Evolutionary conservation across 192 early-diverging fungal genomes (phyloP).

Genomic region (Coemansia erecta): DNA sequence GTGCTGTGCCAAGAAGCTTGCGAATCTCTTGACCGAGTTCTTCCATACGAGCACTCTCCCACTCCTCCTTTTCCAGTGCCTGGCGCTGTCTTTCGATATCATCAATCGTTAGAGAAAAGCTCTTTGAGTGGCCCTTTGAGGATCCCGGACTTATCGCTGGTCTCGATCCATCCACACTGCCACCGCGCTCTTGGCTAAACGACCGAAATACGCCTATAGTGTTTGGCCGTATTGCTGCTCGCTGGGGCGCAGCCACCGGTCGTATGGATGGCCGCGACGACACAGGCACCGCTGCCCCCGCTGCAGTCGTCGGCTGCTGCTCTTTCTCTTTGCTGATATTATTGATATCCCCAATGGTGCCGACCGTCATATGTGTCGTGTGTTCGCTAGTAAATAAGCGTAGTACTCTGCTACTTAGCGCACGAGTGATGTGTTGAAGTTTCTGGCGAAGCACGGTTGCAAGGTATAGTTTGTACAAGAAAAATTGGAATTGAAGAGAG

Average conservation of each 20-base stretch:
- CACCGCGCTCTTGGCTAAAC: background rate
- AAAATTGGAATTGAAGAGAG: no score
- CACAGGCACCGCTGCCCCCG: conserved; percentile 1
- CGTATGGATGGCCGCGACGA: background rate
- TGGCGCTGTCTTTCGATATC: conserved; percentile 13
- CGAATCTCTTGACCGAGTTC: conserved; percentile 40
- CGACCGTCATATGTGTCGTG: background rate
- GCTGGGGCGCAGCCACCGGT: conserved; percentile 13
- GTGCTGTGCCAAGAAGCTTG: conserved; percentile 21
- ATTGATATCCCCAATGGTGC: conserved; percentile 8
- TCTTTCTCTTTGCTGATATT: background rate
- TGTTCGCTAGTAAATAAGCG: background rate
- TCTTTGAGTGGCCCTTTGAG: background rate
- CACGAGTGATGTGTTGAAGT: background rate
- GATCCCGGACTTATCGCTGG: background rate
- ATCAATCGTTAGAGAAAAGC: background rate
- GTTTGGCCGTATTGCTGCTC: conserved; percentile 17
- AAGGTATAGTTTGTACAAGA: background rate
- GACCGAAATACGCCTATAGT: conserved; percentile 17
- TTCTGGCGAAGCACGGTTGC: background rate
- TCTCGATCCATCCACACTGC: background rate
- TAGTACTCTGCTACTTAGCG: background rate
- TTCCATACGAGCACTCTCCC: conserved; percentile 38
- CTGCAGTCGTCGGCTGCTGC: background rate
- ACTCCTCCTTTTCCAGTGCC: conserved; percentile 16